A percentile compares a stretch with the other conserved stretches of the same genome.
phyloP scores from a whole-genome alignment of 1,284 basidiomycete genomes.

The Coniferiporia sulphurascens region DNA sequence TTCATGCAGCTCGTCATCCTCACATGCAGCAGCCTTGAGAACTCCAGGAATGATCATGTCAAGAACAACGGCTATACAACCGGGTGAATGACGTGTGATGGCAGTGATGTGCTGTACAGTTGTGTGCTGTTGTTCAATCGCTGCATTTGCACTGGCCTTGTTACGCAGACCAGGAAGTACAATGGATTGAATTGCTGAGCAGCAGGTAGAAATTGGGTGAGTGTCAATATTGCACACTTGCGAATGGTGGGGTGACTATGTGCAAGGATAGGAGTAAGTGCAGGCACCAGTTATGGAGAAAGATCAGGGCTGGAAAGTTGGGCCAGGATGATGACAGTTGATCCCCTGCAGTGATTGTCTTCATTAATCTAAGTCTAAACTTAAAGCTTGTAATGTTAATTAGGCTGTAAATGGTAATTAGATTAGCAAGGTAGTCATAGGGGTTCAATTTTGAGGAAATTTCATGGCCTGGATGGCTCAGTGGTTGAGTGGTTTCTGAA shows the following conservation, averaged over 20 bases:
- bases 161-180: constrained; percentile 54
- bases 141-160: constrained; percentile 35
- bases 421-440: too few relatives aligned
- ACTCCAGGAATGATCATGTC: constrained; percentile 63
- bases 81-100: constrained; percentile 66
- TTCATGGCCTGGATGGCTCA: too few relatives aligned
- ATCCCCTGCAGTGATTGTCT: too few relatives aligned
- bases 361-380: too few relatives aligned
- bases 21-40: constrained; percentile 57
- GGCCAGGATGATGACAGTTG: too few relatives aligned
- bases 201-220: constrained; percentile 76
- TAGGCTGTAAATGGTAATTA: too few relatives aligned
- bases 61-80: constrained; percentile 56
- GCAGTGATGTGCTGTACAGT: constrained; percentile 81
- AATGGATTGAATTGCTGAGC: constrained; percentile 50
- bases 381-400: too few relatives aligned
- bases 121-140: constrained; percentile 67
- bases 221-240: constrained; percentile 83
- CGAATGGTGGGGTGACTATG: constrained; percentile 80
- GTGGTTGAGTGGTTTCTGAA: too few relatives aligned
- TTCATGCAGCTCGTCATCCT: constrained; percentile 81
- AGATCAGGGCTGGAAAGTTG: constrained; percentile 41
- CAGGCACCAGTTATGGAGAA: constrained; percentile 55
- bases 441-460: too few relatives aligned
- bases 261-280: constrained; percentile 72